Percentiles rank a stretch among this genome's conserved stretches.
Conservation (phyloP, 495 filamentous ascomycete genomes). For the Tetracladium marchalianum region DNA sequence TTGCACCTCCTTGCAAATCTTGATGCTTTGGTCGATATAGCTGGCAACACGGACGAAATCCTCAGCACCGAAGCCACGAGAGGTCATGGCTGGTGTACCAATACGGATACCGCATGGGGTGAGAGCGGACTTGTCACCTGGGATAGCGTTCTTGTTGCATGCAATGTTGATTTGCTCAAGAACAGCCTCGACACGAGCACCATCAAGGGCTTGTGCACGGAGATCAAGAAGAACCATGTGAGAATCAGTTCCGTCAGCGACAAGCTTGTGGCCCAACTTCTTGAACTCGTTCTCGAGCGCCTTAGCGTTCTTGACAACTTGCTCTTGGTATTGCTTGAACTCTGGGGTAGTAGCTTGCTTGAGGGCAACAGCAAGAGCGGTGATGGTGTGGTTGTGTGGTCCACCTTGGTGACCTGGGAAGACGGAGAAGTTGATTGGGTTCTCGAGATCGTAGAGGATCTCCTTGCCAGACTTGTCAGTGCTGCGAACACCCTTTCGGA, state of each 20-base stretch:
- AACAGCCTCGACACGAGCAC: conserved; percentile 92
- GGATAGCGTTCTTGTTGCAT: conserved; percentile 98
- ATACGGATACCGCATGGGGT: conserved; percentile 92
- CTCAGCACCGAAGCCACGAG: conserved; percentile 82
- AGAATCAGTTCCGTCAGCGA: conserved; percentile 92
- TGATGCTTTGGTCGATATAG: conserved; percentile 81
- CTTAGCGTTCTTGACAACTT: conserved; percentile 89
- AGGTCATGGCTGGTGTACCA: conserved; percentile 95
- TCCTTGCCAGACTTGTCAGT: conserved; percentile 89
- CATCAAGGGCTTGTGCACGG: conserved; percentile 68
- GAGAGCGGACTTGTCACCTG: conserved; percentile 95
- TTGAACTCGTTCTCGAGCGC: conserved; percentile 75
- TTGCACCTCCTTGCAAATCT: conserved; percentile 79
- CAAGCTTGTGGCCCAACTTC: conserved; percentile 78
- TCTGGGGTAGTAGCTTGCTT: conserved; percentile 89
- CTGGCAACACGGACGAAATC: conserved; percentile 85
- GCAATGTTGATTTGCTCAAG: conserved; percentile 98
- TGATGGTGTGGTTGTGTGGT: conserved; percentile 99
- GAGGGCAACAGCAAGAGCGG: conserved; percentile 89
- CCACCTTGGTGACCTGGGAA: conserved; percentile 99
- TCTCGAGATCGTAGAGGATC: conserved; percentile 85
- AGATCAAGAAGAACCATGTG: conserved; percentile 98
- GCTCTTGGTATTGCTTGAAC: conserved; percentile 93
- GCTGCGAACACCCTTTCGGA: conserved; percentile 87
- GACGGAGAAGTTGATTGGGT: conserved; percentile 97